These are phyloP conservation scores for Neonectria magnoliae DNA, from an alignment of 2,329 filamentous ascomycete genomes.

Conservation along the genomic window DNA sequence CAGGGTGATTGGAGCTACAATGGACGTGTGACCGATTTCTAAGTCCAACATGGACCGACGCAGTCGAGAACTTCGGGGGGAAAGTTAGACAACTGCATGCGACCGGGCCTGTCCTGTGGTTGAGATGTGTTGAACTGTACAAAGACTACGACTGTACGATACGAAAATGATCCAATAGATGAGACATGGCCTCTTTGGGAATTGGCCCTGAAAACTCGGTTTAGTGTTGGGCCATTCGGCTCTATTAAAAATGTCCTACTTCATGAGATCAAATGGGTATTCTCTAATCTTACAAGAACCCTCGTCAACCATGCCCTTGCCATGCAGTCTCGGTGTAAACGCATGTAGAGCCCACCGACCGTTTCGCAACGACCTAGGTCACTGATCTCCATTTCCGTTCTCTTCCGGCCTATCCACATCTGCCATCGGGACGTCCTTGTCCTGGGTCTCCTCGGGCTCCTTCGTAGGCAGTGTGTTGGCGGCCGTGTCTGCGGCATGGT, in stretches of 20 bases:
- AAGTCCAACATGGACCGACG: slow-evolving; percentile 9
- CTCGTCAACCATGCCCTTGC: slow-evolving; percentile 24
- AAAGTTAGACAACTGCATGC: neutral
- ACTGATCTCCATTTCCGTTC: slow-evolving; percentile 31
- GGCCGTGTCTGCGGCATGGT: slow-evolving; percentile 44
- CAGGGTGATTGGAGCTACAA: slow-evolving; percentile 90
- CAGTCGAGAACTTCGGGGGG: neutral
- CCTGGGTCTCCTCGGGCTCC: slow-evolving; percentile 19
- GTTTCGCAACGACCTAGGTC: slow-evolving; percentile 24
- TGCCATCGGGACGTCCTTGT: slow-evolving; percentile 48
- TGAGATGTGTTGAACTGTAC: slow-evolving; percentile 22
- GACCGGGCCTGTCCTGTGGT: neutral
- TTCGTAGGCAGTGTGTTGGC: slow-evolving; percentile 7
- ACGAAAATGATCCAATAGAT: slow-evolving; percentile 21
- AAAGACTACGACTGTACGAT: slow-evolving; percentile 32
- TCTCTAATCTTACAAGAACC: slow-evolving; percentile 40
- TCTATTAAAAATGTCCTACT: slow-evolving; percentile 26
- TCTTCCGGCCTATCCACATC: slow-evolving; percentile 33
- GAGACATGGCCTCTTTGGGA: slow-evolving; percentile 9
- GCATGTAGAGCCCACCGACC: slow-evolving; percentile 29
- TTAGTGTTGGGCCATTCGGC: slow-evolving; percentile 9
- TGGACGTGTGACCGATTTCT: slow-evolving; percentile 93
- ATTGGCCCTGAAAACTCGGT: neutral
- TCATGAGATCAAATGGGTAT: slow-evolving; percentile 38
- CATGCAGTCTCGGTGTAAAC: slow-evolving; percentile 39